Percentiles rank a stretch among this genome's conserved stretches.
phyloP scores from a whole-genome alignment of 2,329 filamentous ascomycete genomes.

The Diplocarpon rosae region DNA sequence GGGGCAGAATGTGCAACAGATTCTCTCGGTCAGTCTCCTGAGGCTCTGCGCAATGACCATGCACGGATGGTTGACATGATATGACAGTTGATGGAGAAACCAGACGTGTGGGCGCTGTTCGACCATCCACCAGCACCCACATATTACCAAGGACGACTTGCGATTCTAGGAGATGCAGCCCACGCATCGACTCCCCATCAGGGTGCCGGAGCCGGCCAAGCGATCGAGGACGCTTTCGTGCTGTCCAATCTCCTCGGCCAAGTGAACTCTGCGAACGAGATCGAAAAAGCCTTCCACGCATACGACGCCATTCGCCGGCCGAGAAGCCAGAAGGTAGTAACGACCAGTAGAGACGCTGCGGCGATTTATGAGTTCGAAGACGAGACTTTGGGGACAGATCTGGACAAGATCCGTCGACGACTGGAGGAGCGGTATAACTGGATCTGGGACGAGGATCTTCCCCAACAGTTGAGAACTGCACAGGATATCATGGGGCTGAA shows the following conservation, averaged over 20 bases:
- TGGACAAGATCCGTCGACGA: conserved; percentile 29
- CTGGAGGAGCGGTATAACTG: conserved; percentile 27
- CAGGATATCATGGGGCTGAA: conserved; percentile 26
- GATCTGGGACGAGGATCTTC: conserved; percentile 30
- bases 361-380: conserved; percentile 35
- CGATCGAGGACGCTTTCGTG: conserved; percentile 41
- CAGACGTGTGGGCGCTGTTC: conserved; percentile 37
- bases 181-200: conserved; percentile 51
- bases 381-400: conserved; percentile 28
- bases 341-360: conserved; percentile 22
- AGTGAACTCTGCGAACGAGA: conserved; percentile 26
- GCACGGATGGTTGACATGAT: not conserved
- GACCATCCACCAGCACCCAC: conserved; percentile 33
- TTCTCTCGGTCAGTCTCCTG: conserved; percentile 22
- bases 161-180: conserved; percentile 49
- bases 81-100: conserved; percentile 33
- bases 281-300: conserved; percentile 36
- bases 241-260: conserved; percentile 37
- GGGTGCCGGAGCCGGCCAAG: conserved; percentile 46
- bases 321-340: conserved; percentile 24
- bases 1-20: conserved; percentile 28
- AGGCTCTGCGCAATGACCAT: not conserved
- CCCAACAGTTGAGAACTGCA: conserved; percentile 29
- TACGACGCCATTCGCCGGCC: conserved; percentile 39
- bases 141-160: conserved; percentile 34